Conservation (phyloP, 805 yeast genomes). For the Vanderwaltozyma tropicalis region DNA sequence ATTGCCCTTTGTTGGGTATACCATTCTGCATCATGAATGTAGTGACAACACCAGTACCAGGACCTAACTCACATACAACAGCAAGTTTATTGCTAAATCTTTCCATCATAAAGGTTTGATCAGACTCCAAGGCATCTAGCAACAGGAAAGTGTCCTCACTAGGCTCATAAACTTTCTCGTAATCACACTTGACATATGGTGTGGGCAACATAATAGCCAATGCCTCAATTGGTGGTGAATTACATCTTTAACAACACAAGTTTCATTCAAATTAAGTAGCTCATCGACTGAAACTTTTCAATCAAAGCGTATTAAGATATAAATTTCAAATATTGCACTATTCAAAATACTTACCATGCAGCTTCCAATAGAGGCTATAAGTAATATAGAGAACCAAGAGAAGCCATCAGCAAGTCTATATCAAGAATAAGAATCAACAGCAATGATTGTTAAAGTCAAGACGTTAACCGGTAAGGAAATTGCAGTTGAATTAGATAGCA, state of each 20-base stretch:
- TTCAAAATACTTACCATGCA: no score
- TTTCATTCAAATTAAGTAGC: no score
- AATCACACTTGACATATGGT: conserved; percentile 53
- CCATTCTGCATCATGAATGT: conserved; percentile 54
- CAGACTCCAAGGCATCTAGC: conserved; percentile 67
- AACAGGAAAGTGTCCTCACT: conserved; percentile 85
- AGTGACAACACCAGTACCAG: conserved; percentile 85
- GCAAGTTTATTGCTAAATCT: conserved; percentile 33
- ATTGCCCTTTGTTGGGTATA: conserved; percentile 32
- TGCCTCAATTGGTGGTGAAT: not conserved
- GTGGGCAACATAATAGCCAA: conserved; percentile 82
- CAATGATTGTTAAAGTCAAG: conserved; percentile 21
- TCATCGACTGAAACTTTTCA: no score
- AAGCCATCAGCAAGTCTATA: no score
- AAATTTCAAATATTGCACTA: no score
- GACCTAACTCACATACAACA: conserved; percentile 71
- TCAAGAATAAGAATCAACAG: not conserved
- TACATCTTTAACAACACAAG: no score
- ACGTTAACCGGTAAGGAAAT: conserved; percentile 30
- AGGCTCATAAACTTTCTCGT: conserved; percentile 82
- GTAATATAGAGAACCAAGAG: not conserved
- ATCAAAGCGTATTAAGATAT: not conserved
- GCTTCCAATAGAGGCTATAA: no score
- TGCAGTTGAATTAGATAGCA: conserved; percentile 25
- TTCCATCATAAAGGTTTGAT: conserved; percentile 30